Evolutionary conservation across 2,329 filamentous ascomycete genomes (phyloP).

Genomic region (Balansia obtecta): DNA sequence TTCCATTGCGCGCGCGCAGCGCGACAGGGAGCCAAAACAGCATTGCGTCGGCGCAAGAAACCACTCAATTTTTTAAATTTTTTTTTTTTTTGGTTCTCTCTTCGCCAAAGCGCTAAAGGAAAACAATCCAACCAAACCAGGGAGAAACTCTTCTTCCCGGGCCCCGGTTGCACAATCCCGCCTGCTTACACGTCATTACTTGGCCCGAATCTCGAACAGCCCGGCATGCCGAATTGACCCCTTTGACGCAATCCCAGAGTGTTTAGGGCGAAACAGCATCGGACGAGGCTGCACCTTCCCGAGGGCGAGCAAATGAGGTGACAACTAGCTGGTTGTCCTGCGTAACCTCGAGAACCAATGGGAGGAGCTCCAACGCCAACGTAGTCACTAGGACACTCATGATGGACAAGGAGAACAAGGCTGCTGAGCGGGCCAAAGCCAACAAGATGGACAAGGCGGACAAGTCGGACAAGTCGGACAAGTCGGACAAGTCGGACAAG

Average conservation of each 20-base stretch:
- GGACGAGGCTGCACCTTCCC: conserved; percentile 15
- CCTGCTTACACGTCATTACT: background rate
- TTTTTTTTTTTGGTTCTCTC: too few relatives aligned
- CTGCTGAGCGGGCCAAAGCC: conserved; percentile 18
- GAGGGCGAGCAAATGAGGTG: conserved; percentile 17
- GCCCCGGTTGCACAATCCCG: background rate
- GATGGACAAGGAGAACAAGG: conserved; percentile 20
- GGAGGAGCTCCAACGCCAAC: conserved; percentile 7
- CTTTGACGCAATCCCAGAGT: conserved; percentile 1
- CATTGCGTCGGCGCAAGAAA: background rate
- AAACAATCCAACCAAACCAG: background rate
- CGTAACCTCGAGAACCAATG: conserved; percentile 20
- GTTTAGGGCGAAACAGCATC: background rate
- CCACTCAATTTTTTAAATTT: too few relatives aligned
- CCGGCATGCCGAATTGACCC: conserved; percentile 6
- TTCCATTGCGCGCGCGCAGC: background rate
- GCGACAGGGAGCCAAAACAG: background rate
- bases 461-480: conserved; percentile 10
- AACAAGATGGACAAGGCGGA: conserved; percentile 14
- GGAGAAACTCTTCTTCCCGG: background rate
- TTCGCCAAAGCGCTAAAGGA: background rate
- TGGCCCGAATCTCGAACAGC: conserved; percentile 1
- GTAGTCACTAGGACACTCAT: conserved; percentile 21
- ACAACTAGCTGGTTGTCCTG: conserved; percentile 16
- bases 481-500: conserved; percentile 17